Conservation (phyloP, 1,284 basidiomycete genomes). For the Trichosporon sp. region DNA sequence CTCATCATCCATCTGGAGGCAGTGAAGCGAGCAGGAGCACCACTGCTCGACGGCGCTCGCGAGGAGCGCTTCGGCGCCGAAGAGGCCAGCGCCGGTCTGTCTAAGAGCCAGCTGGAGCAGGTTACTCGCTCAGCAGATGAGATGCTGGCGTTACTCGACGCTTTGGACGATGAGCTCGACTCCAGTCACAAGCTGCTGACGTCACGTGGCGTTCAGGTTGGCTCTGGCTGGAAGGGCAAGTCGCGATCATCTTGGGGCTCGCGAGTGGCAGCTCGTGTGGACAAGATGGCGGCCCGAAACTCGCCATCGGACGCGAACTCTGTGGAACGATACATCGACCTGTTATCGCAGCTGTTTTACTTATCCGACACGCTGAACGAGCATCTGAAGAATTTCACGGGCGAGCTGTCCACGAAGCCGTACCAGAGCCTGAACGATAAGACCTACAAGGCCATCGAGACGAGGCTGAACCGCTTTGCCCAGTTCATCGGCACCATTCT, state of each 20-base stretch:
- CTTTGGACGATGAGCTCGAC: constrained; percentile 77
- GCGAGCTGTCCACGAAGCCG: constrained; percentile 52
- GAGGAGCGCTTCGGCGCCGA: constrained; percentile 58
- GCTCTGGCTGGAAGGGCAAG: constrained; percentile 62
- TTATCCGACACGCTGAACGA: constrained; percentile 77
- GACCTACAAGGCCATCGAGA: constrained; percentile 61
- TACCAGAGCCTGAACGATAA: constrained; percentile 66
- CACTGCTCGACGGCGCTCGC: constrained; percentile 49
- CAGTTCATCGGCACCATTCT: constrained; percentile 89
- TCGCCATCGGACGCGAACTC: constrained; percentile 58
- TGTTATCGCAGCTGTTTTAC: constrained; percentile 67
- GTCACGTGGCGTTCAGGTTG: constrained; percentile 67
- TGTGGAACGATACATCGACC: constrained; percentile 75
- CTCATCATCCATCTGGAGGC: constrained; percentile 28
- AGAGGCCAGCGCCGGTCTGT: constrained; percentile 5
- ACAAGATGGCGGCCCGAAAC: constrained; percentile 84
- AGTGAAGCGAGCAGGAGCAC: constrained; percentile 47
- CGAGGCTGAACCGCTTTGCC: constrained; percentile 68
- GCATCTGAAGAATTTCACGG: constrained; percentile 67
- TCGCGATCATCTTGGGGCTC: constrained; percentile 61
- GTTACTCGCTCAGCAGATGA: constrained; percentile 57
- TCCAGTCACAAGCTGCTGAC: constrained; percentile 82
- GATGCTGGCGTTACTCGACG: constrained; percentile 50
- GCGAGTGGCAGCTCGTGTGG: constrained; percentile 73
- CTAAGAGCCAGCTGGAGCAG: constrained; percentile 14